These are phyloP conservation scores for Carex parvula DNA, from an alignment of 176 grass and related monocot species.

Conservation along the genomic window DNA sequence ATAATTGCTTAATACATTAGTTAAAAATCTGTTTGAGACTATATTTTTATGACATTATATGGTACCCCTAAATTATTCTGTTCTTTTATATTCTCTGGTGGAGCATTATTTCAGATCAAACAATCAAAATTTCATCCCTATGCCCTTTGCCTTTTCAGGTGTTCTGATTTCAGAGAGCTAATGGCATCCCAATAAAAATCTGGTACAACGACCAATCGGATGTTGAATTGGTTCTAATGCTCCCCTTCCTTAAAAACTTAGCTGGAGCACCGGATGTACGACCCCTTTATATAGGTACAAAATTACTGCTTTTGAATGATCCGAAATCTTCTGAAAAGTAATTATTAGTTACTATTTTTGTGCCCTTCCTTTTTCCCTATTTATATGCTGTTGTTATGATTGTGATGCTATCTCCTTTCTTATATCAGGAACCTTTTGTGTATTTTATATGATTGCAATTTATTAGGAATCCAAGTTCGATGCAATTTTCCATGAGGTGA, in stretches of 20 bases:
- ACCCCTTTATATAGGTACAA: background rate
- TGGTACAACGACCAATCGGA: constrained; percentile 81
- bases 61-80: too few relatives aligned
- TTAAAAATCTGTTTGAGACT: background rate
- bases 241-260: constrained; percentile 73
- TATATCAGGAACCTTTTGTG: too few relatives aligned
- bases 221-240: constrained; percentile 58
- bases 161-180: constrained; percentile 77
- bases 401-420: too few relatives aligned
- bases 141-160: constrained; percentile 43
- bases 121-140: background rate
- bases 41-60: background rate
- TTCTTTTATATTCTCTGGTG: too few relatives aligned
- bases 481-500: too few relatives aligned
- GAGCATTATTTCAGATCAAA: background rate
- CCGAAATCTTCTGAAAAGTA: too few relatives aligned
- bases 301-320: too few relatives aligned
- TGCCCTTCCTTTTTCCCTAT: too few relatives aligned
- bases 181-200: constrained; percentile 90
- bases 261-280: constrained; percentile 65
- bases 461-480: too few relatives aligned
- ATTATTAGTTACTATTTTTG: too few relatives aligned
- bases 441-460: too few relatives aligned
- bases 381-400: too few relatives aligned
- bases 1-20: background rate